These are phyloP conservation scores for Pholiota microspora DNA, from an alignment of 768 basidiomycete species.

Conservation along the genomic window DNA sequence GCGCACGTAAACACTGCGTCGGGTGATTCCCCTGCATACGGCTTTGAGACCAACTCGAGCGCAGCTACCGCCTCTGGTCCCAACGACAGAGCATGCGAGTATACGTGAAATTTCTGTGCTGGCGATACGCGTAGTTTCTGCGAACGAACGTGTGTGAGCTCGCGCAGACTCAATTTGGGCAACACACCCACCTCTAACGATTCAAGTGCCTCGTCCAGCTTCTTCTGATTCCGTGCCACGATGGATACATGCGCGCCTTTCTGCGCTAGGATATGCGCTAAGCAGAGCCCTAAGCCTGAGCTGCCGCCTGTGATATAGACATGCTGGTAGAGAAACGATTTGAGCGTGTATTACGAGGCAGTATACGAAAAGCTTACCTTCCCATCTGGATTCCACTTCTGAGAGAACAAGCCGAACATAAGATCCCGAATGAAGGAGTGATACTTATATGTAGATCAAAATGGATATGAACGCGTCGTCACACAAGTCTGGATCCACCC, in stretches of 20 bases:
- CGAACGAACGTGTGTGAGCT: neutral
- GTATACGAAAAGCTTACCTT: conserved; percentile 28
- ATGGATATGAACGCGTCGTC: neutral
- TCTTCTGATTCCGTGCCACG: conserved; percentile 71
- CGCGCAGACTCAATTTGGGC: neutral
- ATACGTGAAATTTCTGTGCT: conserved; percentile 59
- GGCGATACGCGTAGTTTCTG: conserved; percentile 54
- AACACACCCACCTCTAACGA: conserved; percentile 60
- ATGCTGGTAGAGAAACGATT: conserved; percentile 54
- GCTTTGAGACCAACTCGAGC: conserved; percentile 54
- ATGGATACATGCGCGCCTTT: conserved; percentile 84
- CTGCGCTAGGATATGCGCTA: conserved; percentile 63
- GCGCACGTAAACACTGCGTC: conserved; percentile 83
- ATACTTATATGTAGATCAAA: too few species aligned
- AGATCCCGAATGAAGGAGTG: neutral
- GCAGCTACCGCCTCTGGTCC: conserved; percentile 56
- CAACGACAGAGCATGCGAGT: conserved; percentile 64
- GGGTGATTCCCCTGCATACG: conserved; percentile 57
- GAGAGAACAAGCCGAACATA: conserved; percentile 29
- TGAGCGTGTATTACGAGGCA: too few species aligned
- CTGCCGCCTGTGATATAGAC: conserved; percentile 86
- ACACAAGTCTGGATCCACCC: too few species aligned
- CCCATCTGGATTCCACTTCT: conserved; percentile 49
- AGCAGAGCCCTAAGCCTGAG: conserved; percentile 73
- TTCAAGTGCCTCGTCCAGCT: conserved; percentile 56